Base-by-base conservation (phyloP, 1,139 yeast species). In the Pichia sp. region DNA sequence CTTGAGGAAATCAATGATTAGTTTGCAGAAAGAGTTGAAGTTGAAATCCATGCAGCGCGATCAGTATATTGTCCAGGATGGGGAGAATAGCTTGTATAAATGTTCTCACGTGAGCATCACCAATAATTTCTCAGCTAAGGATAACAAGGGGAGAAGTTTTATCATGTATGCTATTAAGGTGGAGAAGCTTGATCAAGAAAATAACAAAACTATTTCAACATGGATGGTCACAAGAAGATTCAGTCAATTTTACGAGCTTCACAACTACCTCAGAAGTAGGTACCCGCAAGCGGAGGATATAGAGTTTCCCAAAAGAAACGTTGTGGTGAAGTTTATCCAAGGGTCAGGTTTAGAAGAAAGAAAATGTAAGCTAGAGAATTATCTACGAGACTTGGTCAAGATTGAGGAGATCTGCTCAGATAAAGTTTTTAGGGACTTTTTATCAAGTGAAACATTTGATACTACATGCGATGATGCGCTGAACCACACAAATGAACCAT, bases 141-240 rank as follows among this genome's bases (percentile, higher is more conserved):
- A 73, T 29, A 62, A 64, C 27, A 23, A 33, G 19, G 80, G 82
- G 0, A 69, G 67, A 37, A 83, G 75, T 33, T 81, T 72, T 43
- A 73, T 77, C 4, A 62, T 82, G 37, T 88, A 87, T 56, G 70
- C 86, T 28, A 79, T 88, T 29, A 88, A 81, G 51, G 86, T 87
- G 5, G 79, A 77, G 40, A 77, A 78, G 43, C 56, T 67, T 27
- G 62, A 70, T 1, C 58, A 55, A 20, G 66, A 64, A 11, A 62
- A 64, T 38, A 66, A 67, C 14, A 63, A 62, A 6, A 69, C 72
- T 7, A 66, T 74, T 8, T 86, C 91, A 0, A 86, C 88, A 0
- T 88, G 96, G 96, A 77, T 85, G 34, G 85, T 87, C 22, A 93
- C 95, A 0, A 64, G 96, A 48, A 64, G 97, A 39, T 88, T 77